These are phyloP conservation scores for Candida ortonii DNA, from an alignment of 805 yeast genomes.

Conservation along the genomic window DNA sequence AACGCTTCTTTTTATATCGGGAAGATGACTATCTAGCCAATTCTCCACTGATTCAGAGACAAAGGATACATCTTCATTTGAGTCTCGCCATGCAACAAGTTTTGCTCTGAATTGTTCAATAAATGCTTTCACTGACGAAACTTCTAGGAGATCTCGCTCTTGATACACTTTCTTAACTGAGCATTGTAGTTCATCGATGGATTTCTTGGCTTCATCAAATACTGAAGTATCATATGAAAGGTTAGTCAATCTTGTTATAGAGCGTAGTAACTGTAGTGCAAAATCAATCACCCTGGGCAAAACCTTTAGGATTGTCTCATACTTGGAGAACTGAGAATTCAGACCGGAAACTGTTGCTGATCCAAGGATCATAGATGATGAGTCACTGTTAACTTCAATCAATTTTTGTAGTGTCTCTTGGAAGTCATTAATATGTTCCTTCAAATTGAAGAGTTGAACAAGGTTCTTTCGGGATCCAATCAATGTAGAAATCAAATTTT, in stretches of 20 bases:
- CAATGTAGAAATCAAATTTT: constrained; percentile 61
- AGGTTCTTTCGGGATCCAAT: constrained; percentile 53
- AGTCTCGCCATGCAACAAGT: constrained; percentile 36
- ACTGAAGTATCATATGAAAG: neutral
- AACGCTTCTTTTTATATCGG: too few relatives aligned
- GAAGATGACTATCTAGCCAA: constrained; percentile 6
- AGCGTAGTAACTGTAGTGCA: neutral
- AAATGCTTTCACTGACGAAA: constrained; percentile 25
- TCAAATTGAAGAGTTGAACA: constrained; percentile 29
- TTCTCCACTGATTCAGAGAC: constrained; percentile 1
- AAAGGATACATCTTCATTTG: constrained; percentile 38
- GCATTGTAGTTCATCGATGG: neutral
- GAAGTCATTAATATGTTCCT: too few relatives aligned
- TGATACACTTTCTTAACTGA: constrained; percentile 7
- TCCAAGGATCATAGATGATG: too few relatives aligned
- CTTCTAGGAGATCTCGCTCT: constrained; percentile 13
- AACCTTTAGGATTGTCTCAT: neutral
- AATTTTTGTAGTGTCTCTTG: too few relatives aligned
- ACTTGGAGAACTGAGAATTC: too few relatives aligned
- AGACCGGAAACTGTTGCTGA: too few relatives aligned
- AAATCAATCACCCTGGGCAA: neutral
- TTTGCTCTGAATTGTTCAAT: constrained; percentile 25
- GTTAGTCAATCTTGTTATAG: neutral
- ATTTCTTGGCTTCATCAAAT: neutral
- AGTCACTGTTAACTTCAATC: too few relatives aligned